A percentile compares a stretch with the other conserved stretches of the same genome.
Conservation (phyloP, 73 alveolate species). For the Tetrahymena borealis region DNA sequence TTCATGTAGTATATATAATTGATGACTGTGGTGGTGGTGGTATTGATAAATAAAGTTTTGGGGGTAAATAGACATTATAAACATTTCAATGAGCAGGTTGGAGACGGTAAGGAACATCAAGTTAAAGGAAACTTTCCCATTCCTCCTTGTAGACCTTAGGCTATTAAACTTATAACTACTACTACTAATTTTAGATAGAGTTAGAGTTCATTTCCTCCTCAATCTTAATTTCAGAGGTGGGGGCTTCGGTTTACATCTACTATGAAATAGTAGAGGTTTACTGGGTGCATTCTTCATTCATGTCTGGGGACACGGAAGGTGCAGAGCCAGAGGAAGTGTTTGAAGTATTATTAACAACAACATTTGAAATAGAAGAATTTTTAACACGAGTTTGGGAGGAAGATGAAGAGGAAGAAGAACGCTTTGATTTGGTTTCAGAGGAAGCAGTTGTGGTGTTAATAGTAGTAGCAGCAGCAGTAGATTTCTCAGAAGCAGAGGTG, state of each 20-base stretch:
- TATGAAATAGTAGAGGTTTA: background rate
- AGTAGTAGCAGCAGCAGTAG: background rate
- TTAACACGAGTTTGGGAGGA: background rate
- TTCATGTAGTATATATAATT: too few relatives aligned
- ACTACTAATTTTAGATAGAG: background rate
- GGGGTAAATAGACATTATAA: too few relatives aligned
- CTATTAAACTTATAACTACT: background rate
- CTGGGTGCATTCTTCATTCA: background rate
- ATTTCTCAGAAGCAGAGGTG: background rate
- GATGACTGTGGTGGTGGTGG: too few relatives aligned
- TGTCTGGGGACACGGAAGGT: background rate
- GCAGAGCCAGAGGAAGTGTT: background rate
- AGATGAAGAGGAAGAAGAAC: background rate
- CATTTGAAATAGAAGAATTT: background rate
- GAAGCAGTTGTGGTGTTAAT: background rate
- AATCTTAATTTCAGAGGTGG: background rate
- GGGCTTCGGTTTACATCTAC: background rate
- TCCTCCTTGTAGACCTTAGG: background rate
- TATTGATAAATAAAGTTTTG: too few relatives aligned
- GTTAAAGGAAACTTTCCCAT: background rate
- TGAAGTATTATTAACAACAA: background rate
- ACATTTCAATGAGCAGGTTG: background rate
- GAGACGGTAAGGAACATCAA: background rate
- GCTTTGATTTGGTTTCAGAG: background rate
- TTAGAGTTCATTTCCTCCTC: background rate